Conservation (phyloP, 768 basidiomycete species). For the Suillus discolor region DNA sequence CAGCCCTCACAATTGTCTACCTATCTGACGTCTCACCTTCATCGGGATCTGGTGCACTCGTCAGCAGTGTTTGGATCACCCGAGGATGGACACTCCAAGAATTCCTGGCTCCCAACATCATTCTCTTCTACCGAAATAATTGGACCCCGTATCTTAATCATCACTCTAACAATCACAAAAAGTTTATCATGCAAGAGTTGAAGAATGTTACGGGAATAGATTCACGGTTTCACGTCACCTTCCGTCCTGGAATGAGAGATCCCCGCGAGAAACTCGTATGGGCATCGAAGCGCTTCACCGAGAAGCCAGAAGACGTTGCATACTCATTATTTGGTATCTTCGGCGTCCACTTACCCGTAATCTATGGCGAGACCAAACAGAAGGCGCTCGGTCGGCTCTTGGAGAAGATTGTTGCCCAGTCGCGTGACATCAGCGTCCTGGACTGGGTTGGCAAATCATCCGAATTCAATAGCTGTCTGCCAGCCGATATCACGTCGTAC, state of each 20-base stretch:
- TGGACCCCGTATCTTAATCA: neutral
- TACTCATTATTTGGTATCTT: neutral
- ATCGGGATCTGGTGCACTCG: neutral
- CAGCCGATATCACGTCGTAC: neutral
- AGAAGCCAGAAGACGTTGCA: neutral
- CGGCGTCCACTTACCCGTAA: neutral
- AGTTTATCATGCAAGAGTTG: neutral
- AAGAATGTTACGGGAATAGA: neutral
- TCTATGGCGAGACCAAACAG: neutral
- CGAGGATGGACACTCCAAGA: neutral
- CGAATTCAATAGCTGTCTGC: neutral
- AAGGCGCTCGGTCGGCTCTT: neutral
- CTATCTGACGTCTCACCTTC: neutral
- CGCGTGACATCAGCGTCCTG: neutral
- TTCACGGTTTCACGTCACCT: neutral
- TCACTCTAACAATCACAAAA: neutral
- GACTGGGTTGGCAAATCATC: neutral
- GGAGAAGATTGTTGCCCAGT: neutral
- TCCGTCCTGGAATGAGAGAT: neutral
- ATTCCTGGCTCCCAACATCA: neutral
- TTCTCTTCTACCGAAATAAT: neutral
- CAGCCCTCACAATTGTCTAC: neutral
- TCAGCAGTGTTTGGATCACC: neutral
- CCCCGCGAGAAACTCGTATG: neutral
- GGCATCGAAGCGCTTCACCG: neutral